These are phyloP conservation scores for Fusarium begoniae DNA, from an alignment of 2,329 filamentous ascomycete genomes.

Conservation along the genomic window DNA sequence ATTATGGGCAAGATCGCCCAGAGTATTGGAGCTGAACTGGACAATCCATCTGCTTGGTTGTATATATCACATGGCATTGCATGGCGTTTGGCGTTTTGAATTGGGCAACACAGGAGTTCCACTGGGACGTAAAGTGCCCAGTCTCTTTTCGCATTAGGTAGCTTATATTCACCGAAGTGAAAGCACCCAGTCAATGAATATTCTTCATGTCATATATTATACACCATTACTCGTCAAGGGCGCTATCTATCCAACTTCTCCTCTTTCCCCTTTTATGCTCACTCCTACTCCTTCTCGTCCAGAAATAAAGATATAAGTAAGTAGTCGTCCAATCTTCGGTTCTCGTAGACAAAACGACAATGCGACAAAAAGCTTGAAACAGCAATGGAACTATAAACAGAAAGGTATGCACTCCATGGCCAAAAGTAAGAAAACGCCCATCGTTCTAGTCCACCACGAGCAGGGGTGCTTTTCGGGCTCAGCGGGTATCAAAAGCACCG, in stretches of 20 bases:
- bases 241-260: background rate
- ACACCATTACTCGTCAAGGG: conserved; percentile 26
- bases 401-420: background rate
- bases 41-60: background rate
- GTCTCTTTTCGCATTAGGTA: background rate
- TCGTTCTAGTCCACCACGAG: conserved; percentile 36
- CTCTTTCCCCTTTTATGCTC: background rate
- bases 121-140: background rate
- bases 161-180: background rate
- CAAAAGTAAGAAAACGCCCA: conserved; percentile 24
- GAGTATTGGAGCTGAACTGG: background rate
- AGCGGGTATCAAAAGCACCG: conserved; percentile 42
- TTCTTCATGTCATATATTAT: conserved; percentile 26
- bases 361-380: background rate
- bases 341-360: conserved; percentile 23
- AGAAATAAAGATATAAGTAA: conserved; percentile 5
- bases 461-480: conserved; percentile 33
- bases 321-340: conserved; percentile 12
- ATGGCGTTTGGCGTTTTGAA: conserved; percentile 46
- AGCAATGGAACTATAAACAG: background rate
- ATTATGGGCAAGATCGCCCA: background rate
- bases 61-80: conserved; percentile 44
- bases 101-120: conserved; percentile 3
- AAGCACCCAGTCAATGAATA: conserved; percentile 5
- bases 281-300: background rate